These are phyloP conservation scores for Pseudogymnoascus sp. DNA, from an alignment of 2,329 filamentous ascomycete species.

Conservation along the genomic window DNA sequence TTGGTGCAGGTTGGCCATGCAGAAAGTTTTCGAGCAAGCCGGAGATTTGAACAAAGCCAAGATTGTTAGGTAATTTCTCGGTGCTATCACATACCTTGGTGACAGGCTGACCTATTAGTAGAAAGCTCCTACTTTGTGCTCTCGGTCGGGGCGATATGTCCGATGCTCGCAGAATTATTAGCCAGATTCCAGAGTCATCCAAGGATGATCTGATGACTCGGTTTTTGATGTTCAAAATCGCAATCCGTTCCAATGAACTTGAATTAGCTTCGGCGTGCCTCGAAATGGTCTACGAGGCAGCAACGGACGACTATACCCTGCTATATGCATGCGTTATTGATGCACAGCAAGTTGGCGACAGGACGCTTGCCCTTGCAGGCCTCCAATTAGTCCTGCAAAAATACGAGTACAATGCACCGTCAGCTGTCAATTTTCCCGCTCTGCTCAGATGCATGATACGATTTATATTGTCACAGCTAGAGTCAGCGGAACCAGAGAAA, in stretches of 20 bases:
- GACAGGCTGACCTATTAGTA: constrained; percentile 28
- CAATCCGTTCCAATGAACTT: constrained; percentile 51
- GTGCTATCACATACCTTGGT: constrained; percentile 13
- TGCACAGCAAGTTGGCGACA: constrained; percentile 60
- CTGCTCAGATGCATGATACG: constrained; percentile 56
- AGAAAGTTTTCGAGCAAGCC: constrained; percentile 57
- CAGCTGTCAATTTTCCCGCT: constrained; percentile 52
- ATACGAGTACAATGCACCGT: constrained; percentile 40
- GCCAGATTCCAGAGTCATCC: constrained; percentile 49
- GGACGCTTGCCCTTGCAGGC: constrained; percentile 49
- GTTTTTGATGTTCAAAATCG: constrained; percentile 70
- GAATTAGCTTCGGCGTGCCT: constrained; percentile 59
- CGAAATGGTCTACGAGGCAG: constrained; percentile 46
- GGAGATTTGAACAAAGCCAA: constrained; percentile 62
- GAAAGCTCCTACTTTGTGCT: constrained; percentile 67
- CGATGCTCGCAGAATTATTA: constrained; percentile 48
- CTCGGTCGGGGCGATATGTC: constrained; percentile 50
- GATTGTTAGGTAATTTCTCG: constrained; percentile 34
- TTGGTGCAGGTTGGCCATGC: constrained; percentile 67
- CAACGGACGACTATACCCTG: constrained; percentile 50
- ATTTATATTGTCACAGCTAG: constrained; percentile 38
- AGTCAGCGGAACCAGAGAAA: constrained; percentile 21
- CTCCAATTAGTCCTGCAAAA: constrained; percentile 55
- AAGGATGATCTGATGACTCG: constrained; percentile 58
- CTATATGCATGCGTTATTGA: constrained; percentile 77